Evolutionary conservation across 306 rosid species (phyloP).

Genomic region (Quillaja saponaria): DNA sequence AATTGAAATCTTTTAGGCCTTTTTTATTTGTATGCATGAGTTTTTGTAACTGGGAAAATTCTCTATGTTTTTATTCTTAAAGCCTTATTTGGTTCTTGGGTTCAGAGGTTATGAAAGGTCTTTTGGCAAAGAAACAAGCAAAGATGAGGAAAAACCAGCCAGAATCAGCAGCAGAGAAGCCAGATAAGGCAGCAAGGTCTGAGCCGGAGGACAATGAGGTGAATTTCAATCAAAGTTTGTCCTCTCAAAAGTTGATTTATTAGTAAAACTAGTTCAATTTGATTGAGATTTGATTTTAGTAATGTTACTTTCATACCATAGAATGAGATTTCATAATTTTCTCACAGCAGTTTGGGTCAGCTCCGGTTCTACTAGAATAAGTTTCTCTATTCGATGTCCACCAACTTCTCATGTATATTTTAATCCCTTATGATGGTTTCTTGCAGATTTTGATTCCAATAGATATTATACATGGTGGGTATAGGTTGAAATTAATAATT

Average conservation of each 20-base stretch:
- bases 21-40: background rate
- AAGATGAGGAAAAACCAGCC: conserved; percentile 60
- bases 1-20: conserved; percentile 18
- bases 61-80: conserved; percentile 16
- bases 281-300: too few relatives aligned
- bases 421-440: too few relatives aligned
- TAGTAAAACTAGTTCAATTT: background rate
- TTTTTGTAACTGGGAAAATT: background rate
- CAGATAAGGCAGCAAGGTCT: conserved; percentile 50
- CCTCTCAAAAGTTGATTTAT: background rate
- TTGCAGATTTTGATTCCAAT: too few relatives aligned
- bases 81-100: conserved; percentile 22
- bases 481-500: too few relatives aligned
- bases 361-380: conserved; percentile 11
- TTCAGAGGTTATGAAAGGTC: conserved; percentile 82
- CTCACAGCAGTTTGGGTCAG: conserved; percentile 22
- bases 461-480: too few relatives aligned
- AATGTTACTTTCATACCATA: too few relatives aligned
- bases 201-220: conserved; percentile 60
- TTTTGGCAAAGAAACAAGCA: conserved; percentile 85
- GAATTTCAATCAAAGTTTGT: conserved; percentile 27
- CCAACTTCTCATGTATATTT: background rate
- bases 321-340: conserved; percentile 4
- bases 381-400: conserved; percentile 16
- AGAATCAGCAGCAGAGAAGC: conserved; percentile 47